phyloP scores from a whole-genome alignment of 805 yeast species.

The Sugiyamaella qingdaonensis region DNA sequence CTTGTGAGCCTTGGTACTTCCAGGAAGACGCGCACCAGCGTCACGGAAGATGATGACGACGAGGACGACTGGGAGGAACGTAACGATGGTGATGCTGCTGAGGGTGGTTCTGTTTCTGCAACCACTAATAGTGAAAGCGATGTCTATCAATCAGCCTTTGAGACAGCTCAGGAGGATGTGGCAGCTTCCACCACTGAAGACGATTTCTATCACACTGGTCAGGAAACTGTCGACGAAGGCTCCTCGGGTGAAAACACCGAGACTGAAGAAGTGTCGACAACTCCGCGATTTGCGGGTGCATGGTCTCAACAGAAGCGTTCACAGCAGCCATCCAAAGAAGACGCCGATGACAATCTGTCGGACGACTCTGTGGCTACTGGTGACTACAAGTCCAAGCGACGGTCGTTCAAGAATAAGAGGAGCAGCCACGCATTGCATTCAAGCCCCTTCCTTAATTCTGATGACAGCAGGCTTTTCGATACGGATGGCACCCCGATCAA shows the following conservation, averaged over 20 bases:
- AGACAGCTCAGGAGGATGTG: constrained; percentile 27
- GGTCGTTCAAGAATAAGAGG: constrained; percentile 12
- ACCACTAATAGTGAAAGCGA: constrained; percentile 21
- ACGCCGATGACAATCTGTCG: constrained; percentile 5
- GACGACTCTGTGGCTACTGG: not conserved
- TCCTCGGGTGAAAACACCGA: constrained; percentile 30
- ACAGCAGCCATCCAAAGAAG: constrained; percentile 13
- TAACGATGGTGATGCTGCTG: not conserved
- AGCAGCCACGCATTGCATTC: constrained; percentile 11
- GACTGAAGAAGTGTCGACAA: constrained; percentile 22
- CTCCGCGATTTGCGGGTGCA: constrained; percentile 13
- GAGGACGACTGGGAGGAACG: constrained; percentile 20
- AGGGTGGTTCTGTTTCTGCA: not conserved
- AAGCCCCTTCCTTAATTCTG: constrained; percentile 7
- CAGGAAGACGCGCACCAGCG: constrained; percentile 12
- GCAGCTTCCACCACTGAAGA: constrained; percentile 26
- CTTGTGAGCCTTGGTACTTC: constrained; percentile 1
- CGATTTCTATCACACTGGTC: constrained; percentile 27
- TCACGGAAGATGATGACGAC: constrained; percentile 11
- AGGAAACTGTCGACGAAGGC: constrained; percentile 25
- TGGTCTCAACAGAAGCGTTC: not conserved
- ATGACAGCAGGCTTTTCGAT: constrained; percentile 5
- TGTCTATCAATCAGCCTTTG: constrained; percentile 25
- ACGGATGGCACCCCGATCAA: constrained; percentile 9
- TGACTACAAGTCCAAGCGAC: constrained; percentile 9